A percentile compares a stretch with the other conserved stretches of the same genome.
phyloP scores from a whole-genome alignment of 2,329 filamentous ascomycete species.

The Fusarium sp. region DNA sequence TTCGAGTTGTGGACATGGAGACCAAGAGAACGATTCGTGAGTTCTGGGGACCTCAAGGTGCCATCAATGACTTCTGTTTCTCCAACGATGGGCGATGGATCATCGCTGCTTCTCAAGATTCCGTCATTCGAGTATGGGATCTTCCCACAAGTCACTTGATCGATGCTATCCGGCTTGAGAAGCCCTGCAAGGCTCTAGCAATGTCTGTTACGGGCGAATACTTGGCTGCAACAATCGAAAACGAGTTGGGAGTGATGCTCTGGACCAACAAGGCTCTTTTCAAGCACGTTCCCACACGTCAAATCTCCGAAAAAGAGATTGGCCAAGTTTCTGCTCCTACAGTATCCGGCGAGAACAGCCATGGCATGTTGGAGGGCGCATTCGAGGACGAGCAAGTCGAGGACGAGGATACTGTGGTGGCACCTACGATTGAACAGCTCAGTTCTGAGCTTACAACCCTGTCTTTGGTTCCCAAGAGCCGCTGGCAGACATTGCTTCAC shows the following conservation, averaged over 20 bases:
- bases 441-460: slow-evolving; percentile 86
- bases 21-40: slow-evolving; percentile 93
- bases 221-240: slow-evolving; percentile 87
- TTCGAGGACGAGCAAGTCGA: slow-evolving; percentile 70
- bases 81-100: slow-evolving; percentile 96
- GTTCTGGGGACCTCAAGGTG: slow-evolving; percentile 82
- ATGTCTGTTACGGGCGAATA: slow-evolving; percentile 94
- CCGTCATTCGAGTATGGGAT: slow-evolving; percentile 89
- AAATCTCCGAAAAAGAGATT: slow-evolving; percentile 84
- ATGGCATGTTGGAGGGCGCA: slow-evolving; percentile 80
- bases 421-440: slow-evolving; percentile 78
- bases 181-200: slow-evolving; percentile 83
- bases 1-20: slow-evolving; percentile 90
- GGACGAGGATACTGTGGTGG: slow-evolving; percentile 66
- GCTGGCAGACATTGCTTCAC: slow-evolving; percentile 95
- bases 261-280: slow-evolving; percentile 97
- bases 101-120: slow-evolving; percentile 85
- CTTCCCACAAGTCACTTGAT: slow-evolving; percentile 95
- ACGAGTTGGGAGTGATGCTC: slow-evolving; percentile 87
- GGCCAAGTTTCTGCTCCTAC: slow-evolving; percentile 75
- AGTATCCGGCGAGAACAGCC: slow-evolving; percentile 84
- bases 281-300: slow-evolving; percentile 85
- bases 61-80: slow-evolving; percentile 86
- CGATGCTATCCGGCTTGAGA: slow-evolving; percentile 85
- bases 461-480: slow-evolving; percentile 87